Conservation (phyloP, 179 eudicot species). For the Nepenthes alata region DNA sequence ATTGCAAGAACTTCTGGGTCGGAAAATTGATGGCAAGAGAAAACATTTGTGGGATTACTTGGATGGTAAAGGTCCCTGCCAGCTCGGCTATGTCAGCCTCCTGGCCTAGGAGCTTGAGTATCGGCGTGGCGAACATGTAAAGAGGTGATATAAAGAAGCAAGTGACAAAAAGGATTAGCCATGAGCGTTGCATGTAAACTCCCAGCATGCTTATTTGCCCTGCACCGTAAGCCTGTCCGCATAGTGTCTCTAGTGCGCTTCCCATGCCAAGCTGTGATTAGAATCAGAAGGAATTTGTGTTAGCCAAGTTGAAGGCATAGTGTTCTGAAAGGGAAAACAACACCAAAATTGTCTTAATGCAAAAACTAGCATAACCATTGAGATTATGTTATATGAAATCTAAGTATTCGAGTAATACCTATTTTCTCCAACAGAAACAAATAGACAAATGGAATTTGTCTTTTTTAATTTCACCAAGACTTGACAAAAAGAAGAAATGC, state of each 20-base stretch:
- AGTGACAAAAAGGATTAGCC: constrained; percentile 24
- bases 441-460: too few species aligned
- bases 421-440: too few species aligned
- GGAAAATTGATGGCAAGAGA: constrained; percentile 36
- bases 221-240: constrained; percentile 47
- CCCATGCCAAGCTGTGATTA: constrained; percentile 41
- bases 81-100: constrained; percentile 24
- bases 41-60: constrained; percentile 30
- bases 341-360: too few species aligned
- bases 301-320: not conserved
- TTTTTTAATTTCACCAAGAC: too few species aligned
- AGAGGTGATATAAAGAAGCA: constrained; percentile 19
- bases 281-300: not conserved
- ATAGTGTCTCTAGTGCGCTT: constrained; percentile 69
- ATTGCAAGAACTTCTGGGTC: constrained; percentile 71
- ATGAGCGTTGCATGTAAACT: constrained; percentile 42
- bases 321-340: too few species aligned
- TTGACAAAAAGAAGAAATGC: too few species aligned
- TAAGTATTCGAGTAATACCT: too few species aligned
- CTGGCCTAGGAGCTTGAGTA: constrained; percentile 29
- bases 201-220: constrained; percentile 39
- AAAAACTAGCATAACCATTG: too few species aligned
- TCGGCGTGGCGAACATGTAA: constrained; percentile 22
- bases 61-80: constrained; percentile 28
- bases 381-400: too few species aligned